phyloP scores from a whole-genome alignment of 345 rosid species.

The Brassica rapa region DNA sequence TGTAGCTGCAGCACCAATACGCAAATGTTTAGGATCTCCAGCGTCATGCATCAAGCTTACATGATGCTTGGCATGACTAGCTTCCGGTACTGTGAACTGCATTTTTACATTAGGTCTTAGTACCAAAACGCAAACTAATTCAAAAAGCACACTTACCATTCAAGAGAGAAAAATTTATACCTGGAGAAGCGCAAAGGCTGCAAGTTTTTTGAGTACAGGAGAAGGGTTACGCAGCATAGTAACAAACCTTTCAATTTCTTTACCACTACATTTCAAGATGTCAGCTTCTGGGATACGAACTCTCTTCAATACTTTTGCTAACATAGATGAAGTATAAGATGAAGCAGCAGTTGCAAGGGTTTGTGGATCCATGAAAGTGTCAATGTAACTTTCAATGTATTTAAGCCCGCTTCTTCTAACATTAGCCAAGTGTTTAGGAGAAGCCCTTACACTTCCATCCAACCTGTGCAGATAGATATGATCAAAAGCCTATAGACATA shows the following conservation, averaged over 20 bases:
- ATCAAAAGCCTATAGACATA: constrained; percentile 12
- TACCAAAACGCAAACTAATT: neutral
- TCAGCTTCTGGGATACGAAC: constrained; percentile 93
- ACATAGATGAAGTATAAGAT: constrained; percentile 70
- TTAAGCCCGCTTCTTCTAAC: constrained; percentile 66
- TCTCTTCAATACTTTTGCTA: constrained; percentile 68
- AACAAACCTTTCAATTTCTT: constrained; percentile 78
- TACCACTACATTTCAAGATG: constrained; percentile 79
- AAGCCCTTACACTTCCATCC: constrained; percentile 36
- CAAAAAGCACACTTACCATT: neutral
- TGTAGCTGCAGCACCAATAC: constrained; percentile 77
- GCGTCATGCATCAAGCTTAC: constrained; percentile 74
- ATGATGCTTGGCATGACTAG: constrained; percentile 81
- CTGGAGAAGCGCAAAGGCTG: constrained; percentile 91
- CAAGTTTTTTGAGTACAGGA: constrained; percentile 62
- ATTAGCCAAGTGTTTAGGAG: constrained; percentile 33
- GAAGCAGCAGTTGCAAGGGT: constrained; percentile 63
- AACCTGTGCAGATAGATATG: constrained; percentile 47
- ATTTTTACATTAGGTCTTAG: constrained; percentile 3
- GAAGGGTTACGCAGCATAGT: constrained; percentile 65
- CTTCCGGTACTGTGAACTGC: constrained; percentile 88
- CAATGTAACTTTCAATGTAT: constrained; percentile 58
- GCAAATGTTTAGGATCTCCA: constrained; percentile 69
- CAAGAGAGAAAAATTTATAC: constrained; percentile 26
- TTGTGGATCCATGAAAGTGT: constrained; percentile 55